Evolutionary conservation across 2,329 filamentous ascomycete genomes (phyloP), one percentile per base, ranked within the genome.

Genomic region (Xylaria arbuscula): DNA sequence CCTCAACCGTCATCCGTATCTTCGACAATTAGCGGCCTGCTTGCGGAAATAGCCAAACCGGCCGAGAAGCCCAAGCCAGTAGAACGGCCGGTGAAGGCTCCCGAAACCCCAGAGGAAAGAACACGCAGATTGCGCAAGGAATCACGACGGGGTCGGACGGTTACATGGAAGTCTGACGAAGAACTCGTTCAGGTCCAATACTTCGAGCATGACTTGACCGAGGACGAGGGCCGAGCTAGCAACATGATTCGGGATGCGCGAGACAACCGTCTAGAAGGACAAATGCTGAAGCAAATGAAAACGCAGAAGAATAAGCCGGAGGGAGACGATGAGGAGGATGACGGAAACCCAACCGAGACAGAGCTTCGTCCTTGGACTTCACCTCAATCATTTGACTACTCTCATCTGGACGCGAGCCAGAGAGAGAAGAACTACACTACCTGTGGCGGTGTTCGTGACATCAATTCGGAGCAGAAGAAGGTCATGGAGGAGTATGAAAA

Each of bases 231-330:
- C 62, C 86, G 91, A 64, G 87, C 88, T 62, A 84, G 86, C 64
- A 91, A 89, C 74, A 89, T 93, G 85, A 86, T 90, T 48, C 88
- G 88, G 57, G 91, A 94, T 78, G 90, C 90, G 3, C 87, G 87
- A 36, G 92, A 94, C 76, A 90, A 93, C 74, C 89, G 89, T 58
- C 89, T 89, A 5, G 92, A 93, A 75, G 90, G 92, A 57, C 89
- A 91, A 83, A 89, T 91, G 73, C 81, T 90, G 61, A 90, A 89
- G 47, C 68, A 67, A 40, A 68, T 68, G 62, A 63, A 28, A 28
- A 28, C 28, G 28, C 28, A 28, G 5, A 28, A 28, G 28, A 28
- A 28, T 28, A 28, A 72, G 74, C 84, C 85, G 70, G 81, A 84
- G 53, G 86, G 88, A 2, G 82, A 85, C 0, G 87, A 90, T 0